These are phyloP conservation scores for Zea mays DNA, from an alignment of 176 grass and related monocot genomes.

Conservation along the genomic window DNA sequence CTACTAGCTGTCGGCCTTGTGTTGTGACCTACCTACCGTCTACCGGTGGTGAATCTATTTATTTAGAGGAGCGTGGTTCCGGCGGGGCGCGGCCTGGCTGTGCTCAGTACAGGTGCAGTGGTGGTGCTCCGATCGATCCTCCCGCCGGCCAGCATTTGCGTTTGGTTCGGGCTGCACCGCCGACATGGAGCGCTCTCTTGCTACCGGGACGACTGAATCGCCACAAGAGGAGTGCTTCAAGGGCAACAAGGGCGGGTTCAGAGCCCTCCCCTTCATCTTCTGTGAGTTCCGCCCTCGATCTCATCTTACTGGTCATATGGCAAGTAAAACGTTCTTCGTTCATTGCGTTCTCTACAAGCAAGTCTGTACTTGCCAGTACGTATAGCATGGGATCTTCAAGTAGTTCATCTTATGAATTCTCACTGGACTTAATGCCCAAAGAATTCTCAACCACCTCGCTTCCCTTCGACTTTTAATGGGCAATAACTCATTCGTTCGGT, in stretches of 20 bases:
- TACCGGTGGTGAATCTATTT: slow-evolving; percentile 35
- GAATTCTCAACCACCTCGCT: neutral
- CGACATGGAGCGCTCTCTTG: slow-evolving; percentile 29
- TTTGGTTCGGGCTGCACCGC: neutral
- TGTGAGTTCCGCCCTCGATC: slow-evolving; percentile 21
- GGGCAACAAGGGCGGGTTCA: slow-evolving; percentile 44
- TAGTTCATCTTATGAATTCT: neutral
- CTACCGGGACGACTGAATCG: neutral
- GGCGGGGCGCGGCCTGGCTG: neutral
- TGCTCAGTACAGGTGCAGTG: neutral
- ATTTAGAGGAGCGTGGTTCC: neutral
- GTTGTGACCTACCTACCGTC: slow-evolving; percentile 45
- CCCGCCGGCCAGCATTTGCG: neutral
- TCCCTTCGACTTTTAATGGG: neutral
- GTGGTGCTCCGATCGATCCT: neutral
- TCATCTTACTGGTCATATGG: too few relatives aligned
- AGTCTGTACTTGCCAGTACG: neutral
- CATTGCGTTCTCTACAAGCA: neutral
- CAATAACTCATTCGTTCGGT: neutral
- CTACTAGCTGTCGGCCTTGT: slow-evolving; percentile 43
- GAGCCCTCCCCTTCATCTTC: slow-evolving; percentile 50
- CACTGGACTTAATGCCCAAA: neutral
- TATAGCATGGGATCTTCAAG: neutral
- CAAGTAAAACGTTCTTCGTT: too few relatives aligned
- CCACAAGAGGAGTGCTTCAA: neutral